Evolutionary conservation across 305 asterid genomes (phyloP), one percentile per base, ranked within the genome.

Genomic region (Rubia peregrina): DNA sequence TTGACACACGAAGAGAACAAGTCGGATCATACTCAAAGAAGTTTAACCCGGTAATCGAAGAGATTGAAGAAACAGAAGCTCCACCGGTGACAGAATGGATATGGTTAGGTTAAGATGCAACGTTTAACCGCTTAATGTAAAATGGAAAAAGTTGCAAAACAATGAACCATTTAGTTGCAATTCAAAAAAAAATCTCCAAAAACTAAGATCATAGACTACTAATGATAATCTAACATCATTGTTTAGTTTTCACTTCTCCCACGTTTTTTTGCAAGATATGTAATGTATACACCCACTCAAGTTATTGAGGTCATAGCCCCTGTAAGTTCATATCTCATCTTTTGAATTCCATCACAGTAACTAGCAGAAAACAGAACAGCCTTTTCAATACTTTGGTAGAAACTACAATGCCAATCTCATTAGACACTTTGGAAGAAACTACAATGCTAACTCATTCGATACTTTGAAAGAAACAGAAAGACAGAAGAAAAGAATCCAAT

Each of bases 1-100:
- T 85, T 19, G 59, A 61, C 4, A 61, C 38, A 33, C 38, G 38
- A 3, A 33, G 12, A 61, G 22, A 41, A 14, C 60, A 61, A 9
- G 60, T 17, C 48, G 38, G 6, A 60, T 60, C 21, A 16, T 19
- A 26, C 22, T 36, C 2, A 10, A 17, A 43, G 7, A 11, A 61
- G 65, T 17, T 69, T 24, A 40, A 69, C 19, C 7, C 38, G 44
- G 66, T 4, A 38, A 51, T 12, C 38, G 63, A 67, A 55, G 51
- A 21, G 33, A 69, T 6, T 36, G n/a, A 67, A 67, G 36, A 9
- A 26, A 68, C 61, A 17, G 8, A 51, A 9, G 49, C 49, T 33
- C 9, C 69, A 19, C 17, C 4, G 43, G 38, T 33, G 67, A 61
- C 9, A 5, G 17, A 33, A 12, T 22, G 22, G 0, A 6, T 16